These are phyloP conservation scores for Grosmannia serpens DNA, from an alignment of 2,329 filamentous ascomycete genomes.

Conservation along the genomic window DNA sequence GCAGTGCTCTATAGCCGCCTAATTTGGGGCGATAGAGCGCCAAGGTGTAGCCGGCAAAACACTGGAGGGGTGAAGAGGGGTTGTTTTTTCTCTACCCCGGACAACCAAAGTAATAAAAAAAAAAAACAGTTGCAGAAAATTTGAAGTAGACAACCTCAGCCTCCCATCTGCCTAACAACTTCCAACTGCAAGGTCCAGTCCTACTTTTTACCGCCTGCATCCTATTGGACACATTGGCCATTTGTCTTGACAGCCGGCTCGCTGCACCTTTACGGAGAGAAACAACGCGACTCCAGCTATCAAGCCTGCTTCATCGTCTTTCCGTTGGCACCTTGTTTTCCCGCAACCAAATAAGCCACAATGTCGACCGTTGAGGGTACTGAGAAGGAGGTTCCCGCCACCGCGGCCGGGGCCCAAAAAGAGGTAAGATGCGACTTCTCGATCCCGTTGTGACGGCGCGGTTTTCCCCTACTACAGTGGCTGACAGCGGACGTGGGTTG, in stretches of 20 bases:
- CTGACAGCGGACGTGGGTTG: background rate
- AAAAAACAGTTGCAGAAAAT: conserved; percentile 1
- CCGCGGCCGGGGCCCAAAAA: conserved; percentile 14
- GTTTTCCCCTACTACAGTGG: background rate
- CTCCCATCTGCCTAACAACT: background rate
- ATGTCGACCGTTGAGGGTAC: conserved; percentile 24
- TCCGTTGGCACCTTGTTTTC: background rate
- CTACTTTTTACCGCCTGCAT: background rate
- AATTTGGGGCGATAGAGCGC: background rate
- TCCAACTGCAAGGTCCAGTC: background rate
- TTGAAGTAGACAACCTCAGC: background rate
- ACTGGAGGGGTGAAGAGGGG: conserved; percentile 9
- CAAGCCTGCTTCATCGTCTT: background rate
- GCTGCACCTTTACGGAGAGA: background rate
- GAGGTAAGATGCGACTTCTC: background rate
- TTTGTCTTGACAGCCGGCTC: background rate
- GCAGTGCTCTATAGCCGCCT: background rate
- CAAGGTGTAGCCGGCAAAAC: background rate
- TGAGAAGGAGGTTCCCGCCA: conserved; percentile 18
- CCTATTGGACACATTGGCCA: background rate
- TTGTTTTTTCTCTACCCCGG: conserved; percentile 9
- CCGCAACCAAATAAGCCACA: conserved; percentile 4
- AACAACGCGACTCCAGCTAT: background rate
- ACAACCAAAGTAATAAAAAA: conserved; percentile 8
- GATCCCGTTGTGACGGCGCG: background rate